A percentile compares a stretch with the other conserved stretches of the same genome.
Conservation (phyloP, 2,329 filamentous ascomycete genomes). For the Orbilia oligospora region DNA sequence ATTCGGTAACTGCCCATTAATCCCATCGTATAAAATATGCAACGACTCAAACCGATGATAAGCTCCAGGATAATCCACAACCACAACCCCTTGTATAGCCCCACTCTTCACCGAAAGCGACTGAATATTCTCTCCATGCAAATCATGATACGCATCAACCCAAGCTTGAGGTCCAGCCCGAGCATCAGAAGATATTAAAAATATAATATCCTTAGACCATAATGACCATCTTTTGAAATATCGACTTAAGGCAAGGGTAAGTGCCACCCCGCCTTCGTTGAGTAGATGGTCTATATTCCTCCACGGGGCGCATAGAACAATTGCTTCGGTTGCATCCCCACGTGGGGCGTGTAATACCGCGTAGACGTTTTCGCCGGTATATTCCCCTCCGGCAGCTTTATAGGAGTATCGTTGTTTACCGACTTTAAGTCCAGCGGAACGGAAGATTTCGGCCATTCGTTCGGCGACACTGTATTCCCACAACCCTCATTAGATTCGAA, state of each 20-base stretch:
- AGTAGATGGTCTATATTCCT: conserved; percentile 81
- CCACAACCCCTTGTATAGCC: conserved; percentile 90
- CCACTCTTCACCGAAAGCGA: conserved; percentile 90
- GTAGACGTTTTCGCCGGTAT: conserved; percentile 90
- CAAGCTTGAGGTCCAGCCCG: conserved; percentile 92
- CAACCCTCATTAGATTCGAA: conserved; percentile 1
- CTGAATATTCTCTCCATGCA: conserved; percentile 81
- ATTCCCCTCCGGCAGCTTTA: conserved; percentile 79
- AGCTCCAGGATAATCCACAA: conserved; percentile 91
- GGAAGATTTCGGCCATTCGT: conserved; percentile 81
- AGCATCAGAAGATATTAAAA: conserved; percentile 89
- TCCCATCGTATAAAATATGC: conserved; percentile 93
- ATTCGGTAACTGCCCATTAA: conserved; percentile 95
- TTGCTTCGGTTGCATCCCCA: conserved; percentile 95
- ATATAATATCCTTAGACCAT: conserved; percentile 98
- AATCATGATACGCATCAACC: conserved; percentile 97
- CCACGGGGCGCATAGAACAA: conserved; percentile 93
- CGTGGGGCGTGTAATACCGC: conserved; percentile 92
- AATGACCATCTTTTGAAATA: conserved; percentile 99
- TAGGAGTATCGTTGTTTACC: conserved; percentile 91
- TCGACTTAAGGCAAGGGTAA: conserved; percentile 86
- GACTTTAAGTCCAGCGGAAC: conserved; percentile 85
- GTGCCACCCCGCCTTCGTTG: conserved; percentile 88
- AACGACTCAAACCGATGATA: conserved; percentile 83
- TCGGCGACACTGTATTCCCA: conserved; percentile 73